Percentiles rank a stretch among this genome's conserved stretches.
Evolutionary conservation across 768 basidiomycete species (phyloP).

Genomic region (Tricholoma sp.): DNA sequence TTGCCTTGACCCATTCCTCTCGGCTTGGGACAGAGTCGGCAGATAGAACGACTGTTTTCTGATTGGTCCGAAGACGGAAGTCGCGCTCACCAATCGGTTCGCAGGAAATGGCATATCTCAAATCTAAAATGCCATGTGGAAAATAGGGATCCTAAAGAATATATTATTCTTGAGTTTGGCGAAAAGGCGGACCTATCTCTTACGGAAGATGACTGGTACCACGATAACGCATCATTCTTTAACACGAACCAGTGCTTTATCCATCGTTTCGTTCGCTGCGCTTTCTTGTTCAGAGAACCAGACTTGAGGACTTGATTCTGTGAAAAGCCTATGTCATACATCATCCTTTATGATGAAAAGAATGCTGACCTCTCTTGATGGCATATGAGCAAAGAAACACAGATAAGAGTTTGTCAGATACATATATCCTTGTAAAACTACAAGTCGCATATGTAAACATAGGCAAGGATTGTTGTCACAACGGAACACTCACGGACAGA

Average conservation of each 20-base stretch:
- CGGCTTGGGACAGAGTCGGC: constrained; percentile 80
- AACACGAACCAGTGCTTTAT: constrained; percentile 95
- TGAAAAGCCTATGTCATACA: constrained; percentile 4
- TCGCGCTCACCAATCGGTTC: constrained; percentile 74
- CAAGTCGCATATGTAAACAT: constrained; percentile 3
- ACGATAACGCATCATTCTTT: constrained; percentile 93
- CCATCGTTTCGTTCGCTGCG: constrained; percentile 86
- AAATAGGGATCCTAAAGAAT: constrained; percentile 87
- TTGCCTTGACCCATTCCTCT: constrained; percentile 94
- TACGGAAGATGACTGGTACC: constrained; percentile 94
- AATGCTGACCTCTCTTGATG: constrained; percentile 68
- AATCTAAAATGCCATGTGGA: constrained; percentile 91
- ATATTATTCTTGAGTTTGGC: constrained; percentile 13
- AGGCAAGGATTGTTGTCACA: background rate
- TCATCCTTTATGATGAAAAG: background rate
- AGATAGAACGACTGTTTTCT: constrained; percentile 64
- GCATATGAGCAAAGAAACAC: constrained; percentile 97
- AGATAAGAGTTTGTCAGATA: constrained; percentile 91
- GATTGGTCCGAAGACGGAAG: constrained; percentile 79
- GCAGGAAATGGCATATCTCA: constrained; percentile 90
- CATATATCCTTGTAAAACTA: constrained; percentile 96
- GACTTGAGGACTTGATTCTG: constrained; percentile 93
- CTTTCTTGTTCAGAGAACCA: constrained; percentile 82
- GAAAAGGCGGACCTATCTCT: constrained; percentile 7
- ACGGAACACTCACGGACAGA: constrained; percentile 67